Evolutionary conservation across 805 yeast genomes (phyloP), one percentile per base, ranked within the genome.

Genomic region (Huiozyma naganishii): DNA sequence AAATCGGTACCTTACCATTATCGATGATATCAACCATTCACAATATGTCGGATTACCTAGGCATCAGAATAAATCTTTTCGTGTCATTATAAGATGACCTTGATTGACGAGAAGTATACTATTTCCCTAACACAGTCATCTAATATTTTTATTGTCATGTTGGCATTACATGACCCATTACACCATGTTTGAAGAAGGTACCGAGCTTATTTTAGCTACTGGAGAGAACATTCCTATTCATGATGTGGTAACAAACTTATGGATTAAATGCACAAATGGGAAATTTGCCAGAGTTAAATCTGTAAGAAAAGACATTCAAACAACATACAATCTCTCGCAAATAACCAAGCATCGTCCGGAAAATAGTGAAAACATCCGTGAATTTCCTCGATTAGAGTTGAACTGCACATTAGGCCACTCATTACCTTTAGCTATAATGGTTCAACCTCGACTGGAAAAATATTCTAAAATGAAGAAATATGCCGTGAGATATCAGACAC

Each of bases 241-340:
- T 46, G 54, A 61, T 17, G 47, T 72, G 41, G 41, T 49, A 17
- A 57, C 61, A 42, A 72, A 70, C 48, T 71, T 69, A 27, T 27
- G 37, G 13, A 70, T 72, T 36, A 55, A 69, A 65, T 72, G 74
- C 52, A 60, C 60, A 42, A 74, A 71, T 49, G 75, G 76, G 42
- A 40, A 47, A 7, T 57, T 67, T 29, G 62, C 72, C 49, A 45
- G 49, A 12, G 73, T 72, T 35, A 61, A 62, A 33, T 66, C 59
- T 27, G 58, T 71, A 38, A 67, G 70, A 41, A 62, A 73, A 50
- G 76, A 74, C 49, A 48, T 45, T 17, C 74, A 69, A 43, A 55
- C 58, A 12, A 72, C 72, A 64, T 72, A 65, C 52, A 52, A 59
- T 28, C 64, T 72, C 32, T 36, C 50, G 10, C 68, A 68, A 43